Base-by-base conservation (phyloP, 441 rosid genomes). In the Populus hybrid region DNA sequence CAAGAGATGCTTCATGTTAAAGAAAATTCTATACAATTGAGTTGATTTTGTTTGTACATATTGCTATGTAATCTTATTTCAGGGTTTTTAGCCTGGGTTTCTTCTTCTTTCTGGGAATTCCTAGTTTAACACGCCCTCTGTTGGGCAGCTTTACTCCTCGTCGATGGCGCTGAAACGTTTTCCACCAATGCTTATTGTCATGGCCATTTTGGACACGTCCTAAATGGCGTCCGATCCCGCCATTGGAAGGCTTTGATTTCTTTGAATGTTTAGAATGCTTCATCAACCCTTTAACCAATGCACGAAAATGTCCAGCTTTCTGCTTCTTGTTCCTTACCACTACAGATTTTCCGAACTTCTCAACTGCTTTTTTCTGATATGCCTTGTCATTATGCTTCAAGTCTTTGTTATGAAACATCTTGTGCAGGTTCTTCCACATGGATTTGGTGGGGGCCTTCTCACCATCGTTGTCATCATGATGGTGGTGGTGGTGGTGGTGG, bases 401-500 rank as follows among this genome's bases (percentile, higher is more conserved):
- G 6, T 63, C 67, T 63, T 63, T 63, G 11, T n/a, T 20, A 16
- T 73, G 72, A 53, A 85, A 38, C 70, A 57, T 77, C n/a, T 75
- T 75, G 65, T 74, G 82, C 28, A 89, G 64, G 36, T 76, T 30
- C 69, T 75, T 85, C 90, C 88, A 86, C 38, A 42, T 76, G 38
- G 87, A 82, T 66, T 69, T 75, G n/a, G 61, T 75, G 46, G 50
- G 40, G 12, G 10, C 23, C 11, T 18, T 72, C 26, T 63, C 24
- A n/a, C 67, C n/a, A n/a, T n/a, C 67, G 2, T 21, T 9, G 28
- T 32, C 18, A 1, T 63, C 12, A 63, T 63, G 23, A 2, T 63
- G 26, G 3, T 63, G 23, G 26, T 87, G 84, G 59, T 82, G 88
- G 79, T 87, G 87, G 1, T 86, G 89, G 2, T 89, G 91, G 38